These are phyloP conservation scores for Aspergillus melleus DNA, from an alignment of 2,329 filamentous ascomycete species.

Conservation along the genomic window DNA sequence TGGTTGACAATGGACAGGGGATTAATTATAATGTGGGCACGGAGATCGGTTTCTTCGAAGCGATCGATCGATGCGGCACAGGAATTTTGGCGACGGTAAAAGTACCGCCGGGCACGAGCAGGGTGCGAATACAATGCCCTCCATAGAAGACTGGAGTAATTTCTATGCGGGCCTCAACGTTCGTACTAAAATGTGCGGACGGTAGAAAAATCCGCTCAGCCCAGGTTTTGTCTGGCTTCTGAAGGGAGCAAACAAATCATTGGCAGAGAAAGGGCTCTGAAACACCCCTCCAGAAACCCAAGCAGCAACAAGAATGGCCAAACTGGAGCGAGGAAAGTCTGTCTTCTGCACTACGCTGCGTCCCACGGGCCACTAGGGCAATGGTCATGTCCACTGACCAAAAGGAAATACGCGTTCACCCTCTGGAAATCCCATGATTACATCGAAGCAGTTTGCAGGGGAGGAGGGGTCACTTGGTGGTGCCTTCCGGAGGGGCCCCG, in stretches of 20 bases:
- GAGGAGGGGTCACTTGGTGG: slow-evolving; percentile 21
- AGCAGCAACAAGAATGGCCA: background rate
- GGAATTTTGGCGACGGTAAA: slow-evolving; percentile 15
- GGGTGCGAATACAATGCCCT: slow-evolving; percentile 23
- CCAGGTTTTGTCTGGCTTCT: slow-evolving; percentile 15
- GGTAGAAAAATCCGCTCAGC: slow-evolving; percentile 21
- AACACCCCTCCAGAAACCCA: slow-evolving; percentile 7
- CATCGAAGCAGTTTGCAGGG: slow-evolving; percentile 13
- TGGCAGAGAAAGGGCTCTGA: slow-evolving; percentile 9
- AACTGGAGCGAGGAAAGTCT: background rate
- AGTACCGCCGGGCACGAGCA: slow-evolving; percentile 23
- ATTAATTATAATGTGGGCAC: slow-evolving; percentile 17
- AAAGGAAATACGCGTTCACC: slow-evolving; percentile 13
- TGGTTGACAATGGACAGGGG: slow-evolving; percentile 11
- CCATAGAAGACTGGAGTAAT: slow-evolving; percentile 23
- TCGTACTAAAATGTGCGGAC: slow-evolving; percentile 30
- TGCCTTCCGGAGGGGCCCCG: slow-evolving; percentile 19
- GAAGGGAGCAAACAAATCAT: slow-evolving; percentile 15
- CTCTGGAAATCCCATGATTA: slow-evolving; percentile 11
- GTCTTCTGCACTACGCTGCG: background rate
- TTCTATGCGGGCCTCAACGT: slow-evolving; percentile 29
- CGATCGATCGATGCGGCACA: slow-evolving; percentile 24
- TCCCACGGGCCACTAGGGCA: background rate
- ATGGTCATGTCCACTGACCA: background rate
- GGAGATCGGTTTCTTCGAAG: slow-evolving; percentile 22